A percentile compares a stretch with the other conserved stretches of the same genome.
phyloP scores from a whole-genome alignment of 2,329 filamentous ascomycete genomes.

The Sordariomycetes sp. region DNA sequence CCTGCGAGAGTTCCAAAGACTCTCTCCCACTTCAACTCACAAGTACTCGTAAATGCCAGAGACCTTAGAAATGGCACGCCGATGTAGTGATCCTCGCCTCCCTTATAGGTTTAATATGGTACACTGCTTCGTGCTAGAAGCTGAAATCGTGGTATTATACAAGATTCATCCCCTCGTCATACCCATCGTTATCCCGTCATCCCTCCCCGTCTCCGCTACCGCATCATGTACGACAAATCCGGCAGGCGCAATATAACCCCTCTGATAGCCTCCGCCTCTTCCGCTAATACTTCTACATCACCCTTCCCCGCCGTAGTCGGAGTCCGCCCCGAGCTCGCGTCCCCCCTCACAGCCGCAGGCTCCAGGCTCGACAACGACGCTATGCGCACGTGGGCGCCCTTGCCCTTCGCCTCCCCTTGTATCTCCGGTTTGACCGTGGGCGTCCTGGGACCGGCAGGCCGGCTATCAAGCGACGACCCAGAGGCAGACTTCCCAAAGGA shows the following conservation, averaged over 20 bases:
- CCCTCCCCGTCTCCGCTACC: not conserved
- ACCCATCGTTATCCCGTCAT: too few relatives aligned
- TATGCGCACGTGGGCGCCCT: not conserved
- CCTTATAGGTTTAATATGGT: too few relatives aligned
- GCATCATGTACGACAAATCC: slow-evolving; percentile 4
- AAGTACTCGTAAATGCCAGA: too few relatives aligned
- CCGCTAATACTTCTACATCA: not conserved
- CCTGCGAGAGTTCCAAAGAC: too few relatives aligned
- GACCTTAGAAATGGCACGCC: too few relatives aligned
- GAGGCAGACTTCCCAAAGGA: not conserved
- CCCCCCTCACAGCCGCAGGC: not conserved
- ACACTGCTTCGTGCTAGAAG: too few relatives aligned
- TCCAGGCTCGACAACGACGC: not conserved
- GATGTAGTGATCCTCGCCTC: too few relatives aligned
- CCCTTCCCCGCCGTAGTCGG: not conserved
- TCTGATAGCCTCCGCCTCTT: not conserved
- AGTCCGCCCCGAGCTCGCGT: not conserved
- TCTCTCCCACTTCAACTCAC: too few relatives aligned
- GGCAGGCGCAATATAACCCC: not conserved
- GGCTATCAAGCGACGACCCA: not conserved
- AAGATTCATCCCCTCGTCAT: too few relatives aligned
- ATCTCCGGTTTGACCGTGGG: not conserved
- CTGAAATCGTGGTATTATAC: too few relatives aligned
- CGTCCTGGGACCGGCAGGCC: not conserved
- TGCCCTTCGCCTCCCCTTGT: not conserved